Base-by-base conservation (phyloP, 306 rosid species). In the Luffa acutangula region DNA sequence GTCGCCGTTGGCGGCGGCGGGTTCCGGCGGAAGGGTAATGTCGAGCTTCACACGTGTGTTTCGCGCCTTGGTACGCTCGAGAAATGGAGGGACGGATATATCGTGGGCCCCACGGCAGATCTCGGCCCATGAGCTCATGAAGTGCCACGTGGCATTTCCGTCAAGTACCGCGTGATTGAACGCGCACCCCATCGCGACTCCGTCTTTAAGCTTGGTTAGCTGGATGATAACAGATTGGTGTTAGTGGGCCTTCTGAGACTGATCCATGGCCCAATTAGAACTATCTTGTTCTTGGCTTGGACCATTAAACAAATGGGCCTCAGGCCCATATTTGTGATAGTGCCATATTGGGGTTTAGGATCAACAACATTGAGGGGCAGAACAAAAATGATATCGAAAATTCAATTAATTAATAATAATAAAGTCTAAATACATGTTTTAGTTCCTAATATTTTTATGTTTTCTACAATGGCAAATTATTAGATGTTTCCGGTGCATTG, bases 61-160 rank as follows among this genome's bases (percentile, higher is more conserved):
- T 0, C 97, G 97, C 54, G 87, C 89, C 59, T 95, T 85, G 51
- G 96, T 89, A 13, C 99, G 87, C 3, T 95, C 96, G 3, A 89
- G 81, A 81, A 93, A 91, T 3, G 99, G 99, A 7, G 46, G 76
- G 77, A 83, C 81, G 17, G 97, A 82, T 8, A 88, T 79, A 6
- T 86, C 70, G 3, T 84, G 75, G 21, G 94, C 58, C 0, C 97
- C 97, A 0, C 81, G 31, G 75, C 97, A 93, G 33, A 88, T 75
- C 81, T 89, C 94, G 9, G 97, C 93, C 99, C 99, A 95, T 12
- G 99, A 87, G 20, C 82, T 93, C 97, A 95, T 89, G 87, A 95
- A 95, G 56, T 93, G 96, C 99, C 99, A 95, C 73, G 97, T 92
- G 89, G 97, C 84, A 0, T 96, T 89, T 0, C 99, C 99, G 11